Base-by-base conservation (phyloP, 108 stramenopile genomes). In the Epipyxis sp. region DNA sequence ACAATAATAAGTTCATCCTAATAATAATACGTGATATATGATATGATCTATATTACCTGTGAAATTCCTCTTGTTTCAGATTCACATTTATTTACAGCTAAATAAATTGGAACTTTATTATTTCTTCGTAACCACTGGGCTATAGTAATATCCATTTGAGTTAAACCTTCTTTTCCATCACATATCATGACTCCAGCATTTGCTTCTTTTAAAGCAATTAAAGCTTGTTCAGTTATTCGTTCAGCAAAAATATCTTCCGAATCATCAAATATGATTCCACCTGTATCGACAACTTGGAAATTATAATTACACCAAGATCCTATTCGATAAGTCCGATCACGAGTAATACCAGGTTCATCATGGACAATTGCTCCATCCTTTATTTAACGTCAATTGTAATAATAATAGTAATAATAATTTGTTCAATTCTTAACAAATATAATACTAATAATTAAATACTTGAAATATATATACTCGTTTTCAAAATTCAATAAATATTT, bases 21-120 rank as follows among this genome's bases (percentile, higher is more conserved):
- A n/a, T n/a, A n/a, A n/a, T n/a, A n/a, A n/a, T n/a, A n/a, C n/a
- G n/a, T n/a, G n/a, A n/a, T n/a, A n/a, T n/a, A n/a, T n/a, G n/a
- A n/a, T n/a, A n/a, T n/a, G n/a, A n/a, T n/a, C n/a, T n/a, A n/a
- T n/a, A n/a, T n/a, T n/a, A n/a, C n/a, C n/a, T 65, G 61, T 6
- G 35, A 35, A 65, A 65, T 32, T 3, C 61, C 61, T 29, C 34
- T 3, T 37, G 27, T 65, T 85, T 88, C 86, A 1, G 35, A 1
- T 25, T 97, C 96, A 87, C 96, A 97, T 82, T 97, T 97, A 86
- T 97, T 97, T 57, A 97, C 95, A 32, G 94, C 95, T 68, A 97
- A 82, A 25, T 88, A 40, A 10, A 94, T 90, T 27, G 94, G 94
- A 76, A 95, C 88, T 10, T 90, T 80, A 78, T 85, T 89, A 3